phyloP scores from a whole-genome alignment of 2,329 filamentous ascomycete genomes.

The Pestalotiopsis sp. region DNA sequence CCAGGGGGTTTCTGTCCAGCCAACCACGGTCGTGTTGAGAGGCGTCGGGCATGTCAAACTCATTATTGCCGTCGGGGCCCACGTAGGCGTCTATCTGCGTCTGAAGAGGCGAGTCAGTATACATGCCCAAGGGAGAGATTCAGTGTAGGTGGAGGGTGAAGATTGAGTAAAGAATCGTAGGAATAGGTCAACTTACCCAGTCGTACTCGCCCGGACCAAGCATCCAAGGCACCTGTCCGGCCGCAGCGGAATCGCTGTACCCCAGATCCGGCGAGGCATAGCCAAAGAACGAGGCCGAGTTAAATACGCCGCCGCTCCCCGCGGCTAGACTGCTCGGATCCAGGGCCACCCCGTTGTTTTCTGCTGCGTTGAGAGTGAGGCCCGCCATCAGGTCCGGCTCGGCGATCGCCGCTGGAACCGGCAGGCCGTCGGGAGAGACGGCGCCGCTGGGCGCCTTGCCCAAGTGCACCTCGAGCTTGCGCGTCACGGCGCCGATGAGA shows the following conservation, averaged over 20 bases:
- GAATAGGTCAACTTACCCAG: slow-evolving; percentile 12
- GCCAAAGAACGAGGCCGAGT: background rate
- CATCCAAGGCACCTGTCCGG: background rate
- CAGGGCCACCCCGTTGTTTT: background rate
- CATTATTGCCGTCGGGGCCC: background rate
- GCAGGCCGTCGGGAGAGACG: slow-evolving; percentile 2
- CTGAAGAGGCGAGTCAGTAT: background rate
- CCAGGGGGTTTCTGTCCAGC: slow-evolving; percentile 13
- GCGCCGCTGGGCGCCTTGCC: slow-evolving; percentile 16
- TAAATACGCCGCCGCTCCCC: background rate
- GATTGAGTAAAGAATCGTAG: background rate
- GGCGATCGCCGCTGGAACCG: background rate
- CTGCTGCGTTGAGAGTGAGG: slow-evolving; percentile 18
- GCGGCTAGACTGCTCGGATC: background rate
- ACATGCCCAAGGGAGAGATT: background rate
- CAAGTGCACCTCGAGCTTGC: slow-evolving; percentile 37
- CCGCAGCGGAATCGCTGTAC: background rate
- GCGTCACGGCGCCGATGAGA: slow-evolving; percentile 48
- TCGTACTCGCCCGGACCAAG: slow-evolving; percentile 9
- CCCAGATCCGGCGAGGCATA: background rate
- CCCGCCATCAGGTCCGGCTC: slow-evolving; percentile 20
- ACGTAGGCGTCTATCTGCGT: background rate
- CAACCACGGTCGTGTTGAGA: background rate
- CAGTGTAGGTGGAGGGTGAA: background rate
- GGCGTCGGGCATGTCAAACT: background rate